phyloP scores from a whole-genome alignment of 106 monocot species.

The Dioscorea zingiberensis region DNA sequence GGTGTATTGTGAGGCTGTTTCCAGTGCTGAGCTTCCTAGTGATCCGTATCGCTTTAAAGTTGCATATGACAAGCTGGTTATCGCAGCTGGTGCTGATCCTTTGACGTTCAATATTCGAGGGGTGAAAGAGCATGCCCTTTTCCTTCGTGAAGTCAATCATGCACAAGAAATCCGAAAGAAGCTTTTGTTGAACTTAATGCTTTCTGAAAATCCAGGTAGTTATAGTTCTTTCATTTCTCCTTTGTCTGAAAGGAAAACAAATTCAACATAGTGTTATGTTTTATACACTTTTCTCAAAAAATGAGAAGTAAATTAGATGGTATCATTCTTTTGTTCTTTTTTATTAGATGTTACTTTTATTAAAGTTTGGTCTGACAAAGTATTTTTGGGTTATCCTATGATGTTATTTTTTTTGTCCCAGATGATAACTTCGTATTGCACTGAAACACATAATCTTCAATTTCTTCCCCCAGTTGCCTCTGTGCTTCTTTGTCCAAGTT shows the following conservation, averaged over 20 bases:
- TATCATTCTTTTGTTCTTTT: too few species aligned
- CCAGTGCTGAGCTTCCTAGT: conserved; percentile 14
- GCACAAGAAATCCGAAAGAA: conserved; percentile 61
- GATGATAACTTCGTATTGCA: too few species aligned
- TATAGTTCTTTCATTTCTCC: neutral
- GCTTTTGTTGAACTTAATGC: conserved; percentile 61
- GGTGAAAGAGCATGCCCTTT: conserved; percentile 43
- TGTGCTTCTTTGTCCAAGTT: too few species aligned
- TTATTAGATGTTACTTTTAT: too few species aligned
- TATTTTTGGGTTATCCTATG: too few species aligned
- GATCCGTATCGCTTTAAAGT: conserved; percentile 47
- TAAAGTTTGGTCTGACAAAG: too few species aligned
- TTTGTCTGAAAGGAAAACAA: neutral
- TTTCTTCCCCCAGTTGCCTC: too few species aligned
- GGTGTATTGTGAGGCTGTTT: conserved; percentile 41
- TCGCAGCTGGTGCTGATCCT: conserved; percentile 55
- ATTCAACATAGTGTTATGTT: neutral
- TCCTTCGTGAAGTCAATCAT: conserved; percentile 65
- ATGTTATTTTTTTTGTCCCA: too few species aligned
- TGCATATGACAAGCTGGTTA: conserved; percentile 71
- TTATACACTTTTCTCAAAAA: neutral
- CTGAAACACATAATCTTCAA: too few species aligned
- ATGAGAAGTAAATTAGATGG: too few species aligned
- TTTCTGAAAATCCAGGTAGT: conserved; percentile 60
- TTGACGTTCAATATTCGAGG: conserved; percentile 62